Conservation (phyloP, 2,329 filamentous ascomycete species). For the Xylogone sp. region DNA sequence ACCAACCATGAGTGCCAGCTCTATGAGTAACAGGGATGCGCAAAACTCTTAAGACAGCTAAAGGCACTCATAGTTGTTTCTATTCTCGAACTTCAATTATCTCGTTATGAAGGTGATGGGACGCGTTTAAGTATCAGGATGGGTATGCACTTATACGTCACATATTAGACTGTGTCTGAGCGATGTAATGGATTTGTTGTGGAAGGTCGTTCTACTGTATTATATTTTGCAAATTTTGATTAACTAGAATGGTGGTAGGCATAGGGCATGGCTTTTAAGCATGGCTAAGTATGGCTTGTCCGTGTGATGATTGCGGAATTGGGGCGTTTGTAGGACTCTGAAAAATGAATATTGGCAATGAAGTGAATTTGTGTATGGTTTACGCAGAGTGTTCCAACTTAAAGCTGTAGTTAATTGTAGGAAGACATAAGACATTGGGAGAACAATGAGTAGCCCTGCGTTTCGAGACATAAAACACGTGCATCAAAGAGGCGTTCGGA, state of each 20-base stretch:
- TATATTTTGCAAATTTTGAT: neutral
- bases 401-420: too few species aligned
- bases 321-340: neutral
- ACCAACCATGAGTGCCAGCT: conserved; percentile 79
- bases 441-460: too few species aligned
- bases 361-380: neutral
- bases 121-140: too few species aligned
- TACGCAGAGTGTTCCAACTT: too few species aligned
- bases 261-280: neutral
- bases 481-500: neutral
- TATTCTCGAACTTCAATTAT: conserved; percentile 19
- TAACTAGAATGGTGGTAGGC: neutral
- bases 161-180: neutral
- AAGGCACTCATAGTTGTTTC: neutral
- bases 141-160: neutral
- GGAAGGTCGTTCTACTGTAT: neutral
- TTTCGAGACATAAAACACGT: neutral
- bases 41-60: conserved; percentile 41
- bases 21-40: conserved; percentile 84
- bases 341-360: neutral
- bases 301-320: neutral
- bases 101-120: too few species aligned
- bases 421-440: too few species aligned
- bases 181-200: neutral
- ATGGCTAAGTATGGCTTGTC: neutral